A percentile compares a stretch with the other conserved stretches of the same genome.
These are phyloP conservation scores for Elsinoe fawcettii DNA, from an alignment of 2,329 filamentous ascomycete species.

Conservation along the genomic window DNA sequence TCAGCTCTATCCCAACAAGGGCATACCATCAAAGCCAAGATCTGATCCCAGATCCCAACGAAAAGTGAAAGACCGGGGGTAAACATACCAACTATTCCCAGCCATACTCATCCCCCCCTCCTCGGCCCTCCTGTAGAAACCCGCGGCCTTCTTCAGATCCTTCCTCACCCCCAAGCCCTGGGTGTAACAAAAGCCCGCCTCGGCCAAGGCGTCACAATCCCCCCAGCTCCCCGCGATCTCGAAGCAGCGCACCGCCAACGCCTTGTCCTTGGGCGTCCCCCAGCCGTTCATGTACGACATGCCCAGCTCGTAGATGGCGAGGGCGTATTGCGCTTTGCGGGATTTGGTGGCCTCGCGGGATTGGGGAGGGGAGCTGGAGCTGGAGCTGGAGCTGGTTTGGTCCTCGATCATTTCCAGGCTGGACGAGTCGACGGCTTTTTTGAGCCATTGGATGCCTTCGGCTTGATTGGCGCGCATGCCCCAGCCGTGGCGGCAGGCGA, in stretches of 20 bases:
- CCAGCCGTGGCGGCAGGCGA: constrained; percentile 95
- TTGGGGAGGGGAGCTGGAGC: no score
- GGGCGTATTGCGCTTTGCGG: constrained; percentile 83
- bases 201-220: constrained; percentile 85
- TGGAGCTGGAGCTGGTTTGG: constrained; percentile 54
- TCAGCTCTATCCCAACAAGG: constrained; percentile 15
- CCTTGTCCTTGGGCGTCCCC: constrained; percentile 90
- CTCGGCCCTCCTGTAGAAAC: constrained; percentile 83
- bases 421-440: constrained; percentile 79
- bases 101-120: constrained; percentile 95
- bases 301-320: constrained; percentile 92
- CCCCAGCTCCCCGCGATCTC: constrained; percentile 96
- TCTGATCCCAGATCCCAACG: no score
- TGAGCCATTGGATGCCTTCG: constrained; percentile 86
- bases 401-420: constrained; percentile 77
- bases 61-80: not conserved
- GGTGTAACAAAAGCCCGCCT: constrained; percentile 93
- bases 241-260: constrained; percentile 81
- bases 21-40: no score
- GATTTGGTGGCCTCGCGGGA: constrained; percentile 79
- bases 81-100: constrained; percentile 87
- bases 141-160: constrained; percentile 87
- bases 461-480: constrained; percentile 87
- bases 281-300: constrained; percentile 97
- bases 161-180: constrained; percentile 93